Evolutionary conservation across 345 rosid genomes (phyloP).

Genomic region (Moricandia arvensis): DNA sequence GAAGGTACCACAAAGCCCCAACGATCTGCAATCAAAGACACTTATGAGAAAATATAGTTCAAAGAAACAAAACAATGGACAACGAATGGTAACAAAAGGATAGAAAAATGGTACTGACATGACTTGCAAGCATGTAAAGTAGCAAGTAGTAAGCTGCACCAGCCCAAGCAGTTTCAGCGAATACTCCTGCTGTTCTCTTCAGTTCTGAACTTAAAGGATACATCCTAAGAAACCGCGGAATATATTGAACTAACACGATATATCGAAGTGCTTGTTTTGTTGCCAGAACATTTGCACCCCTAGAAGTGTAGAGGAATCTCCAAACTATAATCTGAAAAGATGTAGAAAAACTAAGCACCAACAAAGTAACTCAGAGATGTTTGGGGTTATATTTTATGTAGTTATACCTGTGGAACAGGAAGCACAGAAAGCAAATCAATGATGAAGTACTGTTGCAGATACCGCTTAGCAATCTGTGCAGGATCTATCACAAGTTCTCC

Average conservation of each 20-base stretch:
- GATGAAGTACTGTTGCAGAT: slow-evolving; percentile 68
- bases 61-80: not conserved
- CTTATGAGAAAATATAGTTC: not conserved
- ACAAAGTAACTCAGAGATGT: not conserved
- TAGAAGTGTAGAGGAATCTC: not conserved
- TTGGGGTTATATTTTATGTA: not conserved
- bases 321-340: slow-evolving; percentile 77
- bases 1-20: slow-evolving; percentile 92
- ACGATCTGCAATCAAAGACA: slow-evolving; percentile 54
- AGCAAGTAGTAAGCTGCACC: not conserved
- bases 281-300: not conserved
- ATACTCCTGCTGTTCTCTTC: not conserved
- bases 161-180: not conserved
- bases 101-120: not conserved
- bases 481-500: slow-evolving; percentile 96
- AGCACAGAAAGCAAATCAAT: slow-evolving; percentile 82
- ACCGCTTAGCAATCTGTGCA: slow-evolving; percentile 82
- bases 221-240: not conserved
- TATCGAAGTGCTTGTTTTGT: not conserved
- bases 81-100: not conserved
- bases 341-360: no score
- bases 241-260: not conserved
- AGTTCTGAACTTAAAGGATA: not conserved
- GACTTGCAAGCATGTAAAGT: not conserved
- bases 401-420: slow-evolving; percentile 97